These are phyloP conservation scores for Bauhinia variegata DNA, from an alignment of 306 rosid genomes.

Conservation along the genomic window DNA sequence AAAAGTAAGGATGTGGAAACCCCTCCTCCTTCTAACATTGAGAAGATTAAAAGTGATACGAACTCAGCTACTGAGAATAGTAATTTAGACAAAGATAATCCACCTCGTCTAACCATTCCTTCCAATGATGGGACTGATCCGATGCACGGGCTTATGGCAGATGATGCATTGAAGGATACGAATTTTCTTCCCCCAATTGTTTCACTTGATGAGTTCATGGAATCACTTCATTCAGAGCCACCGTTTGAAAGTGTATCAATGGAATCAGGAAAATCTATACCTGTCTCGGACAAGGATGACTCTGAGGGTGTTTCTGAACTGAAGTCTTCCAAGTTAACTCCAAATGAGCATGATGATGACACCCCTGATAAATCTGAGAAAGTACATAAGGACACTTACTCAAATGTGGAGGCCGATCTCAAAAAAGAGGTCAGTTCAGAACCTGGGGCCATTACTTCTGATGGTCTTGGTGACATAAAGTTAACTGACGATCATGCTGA, in stretches of 20 bases:
- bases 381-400: constrained; percentile 26
- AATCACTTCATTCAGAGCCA: constrained; percentile 78
- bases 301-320: constrained; percentile 46
- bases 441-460: constrained; percentile 32
- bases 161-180: constrained; percentile 76
- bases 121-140: constrained; percentile 67
- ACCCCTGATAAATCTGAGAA: constrained; percentile 40
- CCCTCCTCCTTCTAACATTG: constrained; percentile 44
- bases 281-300: constrained; percentile 51
- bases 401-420: constrained; percentile 30
- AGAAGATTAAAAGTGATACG: constrained; percentile 35
- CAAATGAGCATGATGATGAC: constrained; percentile 36
- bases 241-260: constrained; percentile 65
- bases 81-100: constrained; percentile 39
- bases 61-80: constrained; percentile 44
- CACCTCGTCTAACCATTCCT: constrained; percentile 60
- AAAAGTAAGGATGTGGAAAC: constrained; percentile 48
- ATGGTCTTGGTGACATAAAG: constrained; percentile 30
- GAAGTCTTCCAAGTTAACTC: constrained; percentile 45
- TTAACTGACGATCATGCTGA: constrained; percentile 5
- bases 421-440: constrained; percentile 39
- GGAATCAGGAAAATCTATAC: constrained; percentile 51
- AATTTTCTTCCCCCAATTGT: constrained; percentile 83
- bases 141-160: constrained; percentile 80
- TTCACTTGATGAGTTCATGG: constrained; percentile 97